These are phyloP conservation scores for Salinomyces thailandicus DNA, from an alignment of 2,329 filamentous ascomycete genomes.

Conservation along the genomic window DNA sequence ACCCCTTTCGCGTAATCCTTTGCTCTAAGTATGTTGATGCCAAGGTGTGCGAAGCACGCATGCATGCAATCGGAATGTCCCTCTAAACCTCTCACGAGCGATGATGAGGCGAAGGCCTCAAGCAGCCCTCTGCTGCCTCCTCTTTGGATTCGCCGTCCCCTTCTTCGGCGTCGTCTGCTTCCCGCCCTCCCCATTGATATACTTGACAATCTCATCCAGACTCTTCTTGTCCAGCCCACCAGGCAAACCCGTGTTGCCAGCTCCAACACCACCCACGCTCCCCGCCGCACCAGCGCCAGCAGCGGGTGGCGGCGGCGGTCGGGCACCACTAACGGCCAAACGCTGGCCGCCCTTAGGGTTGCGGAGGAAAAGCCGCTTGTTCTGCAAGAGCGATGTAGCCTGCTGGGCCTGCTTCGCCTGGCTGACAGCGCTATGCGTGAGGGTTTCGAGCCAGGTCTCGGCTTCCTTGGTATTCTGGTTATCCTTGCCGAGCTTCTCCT, in stretches of 20 bases:
- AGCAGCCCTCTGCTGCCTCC: conserved; percentile 12
- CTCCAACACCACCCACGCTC: background rate
- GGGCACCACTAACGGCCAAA: conserved; percentile 43
- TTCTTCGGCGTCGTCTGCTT: conserved; percentile 32
- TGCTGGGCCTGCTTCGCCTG: conserved; percentile 91
- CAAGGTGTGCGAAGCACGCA: too few relatives aligned
- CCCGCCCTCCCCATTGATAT: conserved; percentile 65
- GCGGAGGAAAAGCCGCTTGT: conserved; percentile 17
- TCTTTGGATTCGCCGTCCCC: conserved; percentile 38
- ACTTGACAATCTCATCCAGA: conserved; percentile 87
- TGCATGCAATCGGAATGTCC: too few relatives aligned
- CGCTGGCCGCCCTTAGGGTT: conserved; percentile 32
- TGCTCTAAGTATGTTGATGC: too few relatives aligned
- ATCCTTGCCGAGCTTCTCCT: conserved; percentile 70
- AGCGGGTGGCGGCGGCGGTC: conserved; percentile 50
- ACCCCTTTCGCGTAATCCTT: too few relatives aligned
- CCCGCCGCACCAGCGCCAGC: conserved; percentile 1
- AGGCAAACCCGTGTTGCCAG: conserved; percentile 3
- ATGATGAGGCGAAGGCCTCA: too few relatives aligned
- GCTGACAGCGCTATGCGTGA: conserved; percentile 88
- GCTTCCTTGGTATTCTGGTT: conserved; percentile 98
- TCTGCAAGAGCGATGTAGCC: conserved; percentile 39
- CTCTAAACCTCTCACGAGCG: too few relatives aligned
- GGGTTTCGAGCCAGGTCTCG: conserved; percentile 88
- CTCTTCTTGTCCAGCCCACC: conserved; percentile 48